Evolutionary conservation across 176 grass and related monocot species (phyloP).

Genomic region (Rhynchospora pubera): DNA sequence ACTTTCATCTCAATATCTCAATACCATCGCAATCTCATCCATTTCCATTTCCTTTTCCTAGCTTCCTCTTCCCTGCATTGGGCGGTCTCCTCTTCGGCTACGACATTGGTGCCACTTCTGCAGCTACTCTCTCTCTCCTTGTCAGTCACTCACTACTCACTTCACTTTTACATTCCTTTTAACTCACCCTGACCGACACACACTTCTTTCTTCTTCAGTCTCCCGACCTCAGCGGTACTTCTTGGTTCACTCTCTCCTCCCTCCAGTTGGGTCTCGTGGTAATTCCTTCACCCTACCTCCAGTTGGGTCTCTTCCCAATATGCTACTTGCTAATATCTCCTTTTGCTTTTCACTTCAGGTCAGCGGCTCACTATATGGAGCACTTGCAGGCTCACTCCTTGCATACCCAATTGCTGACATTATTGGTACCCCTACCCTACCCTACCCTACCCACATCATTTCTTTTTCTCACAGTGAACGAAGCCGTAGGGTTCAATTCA

Average conservation of each 20-base stretch:
- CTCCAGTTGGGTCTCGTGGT: slow-evolving; percentile 91
- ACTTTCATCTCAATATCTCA: neutral
- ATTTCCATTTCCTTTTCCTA: slow-evolving; percentile 16
- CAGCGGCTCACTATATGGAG: slow-evolving; percentile 92
- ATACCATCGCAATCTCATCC: no score
- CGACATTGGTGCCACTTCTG: slow-evolving; percentile 87
- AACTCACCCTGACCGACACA: no score
- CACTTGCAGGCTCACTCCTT: slow-evolving; percentile 72
- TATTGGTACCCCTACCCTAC: slow-evolving; percentile 39
- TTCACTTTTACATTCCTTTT: neutral
- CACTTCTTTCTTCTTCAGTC: no score
- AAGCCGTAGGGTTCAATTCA: no score
- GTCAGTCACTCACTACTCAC: slow-evolving; percentile 34
- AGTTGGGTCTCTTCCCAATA: no score
- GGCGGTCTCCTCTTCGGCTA: slow-evolving; percentile 91
- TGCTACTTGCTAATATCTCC: neutral
- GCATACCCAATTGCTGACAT: slow-evolving; percentile 69
- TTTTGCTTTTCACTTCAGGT: no score
- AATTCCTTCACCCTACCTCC: neutral
- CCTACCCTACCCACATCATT: neutral
- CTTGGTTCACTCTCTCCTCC: slow-evolving; percentile 81
- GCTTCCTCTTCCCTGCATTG: slow-evolving; percentile 90
- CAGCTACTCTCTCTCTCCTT: slow-evolving; percentile 77
- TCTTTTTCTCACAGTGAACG: no score
- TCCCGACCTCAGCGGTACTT: slow-evolving; percentile 75